Evolutionary conservation across 306 rosid genomes (phyloP), one percentile per base, ranked within the genome.

Genomic region (Ormosia semicastrata): DNA sequence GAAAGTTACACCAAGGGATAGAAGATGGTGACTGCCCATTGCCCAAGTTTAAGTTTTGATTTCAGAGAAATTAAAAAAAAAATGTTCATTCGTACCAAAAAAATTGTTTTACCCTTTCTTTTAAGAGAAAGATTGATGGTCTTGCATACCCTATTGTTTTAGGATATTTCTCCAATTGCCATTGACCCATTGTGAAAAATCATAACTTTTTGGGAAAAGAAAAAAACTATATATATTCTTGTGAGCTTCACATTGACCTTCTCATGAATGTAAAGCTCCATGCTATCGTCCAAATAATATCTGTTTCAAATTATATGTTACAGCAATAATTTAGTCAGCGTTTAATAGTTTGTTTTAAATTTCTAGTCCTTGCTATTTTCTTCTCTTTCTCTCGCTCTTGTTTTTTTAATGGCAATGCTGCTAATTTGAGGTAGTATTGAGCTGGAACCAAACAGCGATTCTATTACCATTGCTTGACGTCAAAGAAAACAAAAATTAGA

Each of bases 11-110:
- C 69, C 68, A 81, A 88, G 53, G 81, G 82, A 85, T 66, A 76
- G 88, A 82, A 78, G 90, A 86, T 71, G 89, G 88, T 46, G 94
- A 84, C 88, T 80, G 69, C 73, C 78, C 75, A 75, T 73, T 75
- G 49, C 77, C 62, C 69, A 81, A 65, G 18, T 80, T 82, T 47
- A 13, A 77, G 34, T 11, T 74, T 82, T 74, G 8, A 66, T 76
- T 81, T 52, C 10, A 39, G 75, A 81, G 6, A 18, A 46, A 11
- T 0, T 14, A 9, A 10, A 46, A 46, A 46, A 46, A 46, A 46
- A 46, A 9, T 0, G 2, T 8, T 44, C 1, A 34, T 34, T 34
- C 1, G 3, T 1, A 34, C 4, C 4, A 11, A 3, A 12, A 37
- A 54, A 68, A 7, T 8, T 29, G 1, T 9, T 43, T 62, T 40